Base-by-base conservation (phyloP, 2,329 filamentous ascomycete genomes). In the Geosmithia morbida region DNA sequence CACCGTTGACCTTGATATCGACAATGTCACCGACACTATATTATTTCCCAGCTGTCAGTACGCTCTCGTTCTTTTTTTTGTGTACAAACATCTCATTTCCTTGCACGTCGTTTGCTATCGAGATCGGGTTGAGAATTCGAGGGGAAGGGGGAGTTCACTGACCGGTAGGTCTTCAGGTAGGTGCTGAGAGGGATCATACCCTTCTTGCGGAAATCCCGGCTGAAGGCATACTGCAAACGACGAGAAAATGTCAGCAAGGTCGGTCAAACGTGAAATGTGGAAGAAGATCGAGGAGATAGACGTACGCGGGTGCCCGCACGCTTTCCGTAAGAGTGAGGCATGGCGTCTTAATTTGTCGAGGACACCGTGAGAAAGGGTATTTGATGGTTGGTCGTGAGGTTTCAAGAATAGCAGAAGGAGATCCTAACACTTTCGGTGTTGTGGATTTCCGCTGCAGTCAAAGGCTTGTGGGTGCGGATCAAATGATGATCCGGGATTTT, bases 1-100 rank as follows among this genome's bases (percentile, higher is more conserved):
- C 92, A 84, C 89, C 92, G 77, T 98, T 97, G 66, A 85, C 86
- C 75, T 94, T 94, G 70, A 98, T 87, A 69, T 98, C 92, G 66
- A 98, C 92, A 62, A 97, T 96, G 66, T 98, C 92, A 70, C 92
- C 92, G 66, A 98, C 92, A 70, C 83, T 87, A 61, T 52, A 56
- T 50, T 56, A 51, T 26, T 26, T 8, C 4, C 22, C 22, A 26
- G 4, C 46, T 55, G 64, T 82, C 64, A 79, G 69, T 61, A 44
- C 19, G 18, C 46, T 51, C n/a, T n/a, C n/a, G n/a, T n/a, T n/a
- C n/a, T 37, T 37, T 11, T 37, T 37, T 13, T 16, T 8, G 22
- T 26, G 4, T 26, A 8, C 22, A 26, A n/a, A n/a, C n/a, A n/a
- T n/a, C n/a, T n/a, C n/a, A n/a, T n/a, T n/a, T n/a, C n/a, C n/a